Evolutionary conservation across 345 rosid genomes (phyloP).

Genomic region (Bretschneidera sinensis): DNA sequence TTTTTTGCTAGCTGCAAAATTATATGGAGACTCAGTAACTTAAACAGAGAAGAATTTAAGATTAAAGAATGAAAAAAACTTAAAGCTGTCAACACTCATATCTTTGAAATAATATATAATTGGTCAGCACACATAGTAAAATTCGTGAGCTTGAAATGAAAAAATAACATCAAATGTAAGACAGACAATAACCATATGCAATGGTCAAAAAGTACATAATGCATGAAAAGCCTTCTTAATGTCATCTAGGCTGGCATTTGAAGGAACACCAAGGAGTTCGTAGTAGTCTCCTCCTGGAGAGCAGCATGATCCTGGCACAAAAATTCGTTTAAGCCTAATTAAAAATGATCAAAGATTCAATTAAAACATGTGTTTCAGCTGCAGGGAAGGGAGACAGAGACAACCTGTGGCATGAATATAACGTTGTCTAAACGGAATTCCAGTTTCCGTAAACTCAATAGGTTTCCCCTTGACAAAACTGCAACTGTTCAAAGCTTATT

Average conservation of each 20-base stretch:
- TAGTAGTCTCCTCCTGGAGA: conserved; percentile 51
- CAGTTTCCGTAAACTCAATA: conserved; percentile 24
- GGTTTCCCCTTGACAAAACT: conserved; percentile 26
- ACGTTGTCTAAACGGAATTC: conserved; percentile 32
- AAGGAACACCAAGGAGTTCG: conserved; percentile 72
- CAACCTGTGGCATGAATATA: conserved; percentile 68
- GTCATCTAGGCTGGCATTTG: conserved; percentile 67
- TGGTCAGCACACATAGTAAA: too few relatives aligned
- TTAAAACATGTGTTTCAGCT: not conserved
- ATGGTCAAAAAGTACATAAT: conserved; percentile 28
- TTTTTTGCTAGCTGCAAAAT: conserved; percentile 83
- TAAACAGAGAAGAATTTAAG: not conserved
- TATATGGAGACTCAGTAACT: conserved; percentile 2
- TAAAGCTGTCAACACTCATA: too few relatives aligned
- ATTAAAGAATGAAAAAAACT: too few relatives aligned
- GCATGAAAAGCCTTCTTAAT: conserved; percentile 76
- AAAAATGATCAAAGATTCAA: not conserved
- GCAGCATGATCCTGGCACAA: conserved; percentile 38
- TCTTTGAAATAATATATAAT: too few relatives aligned
- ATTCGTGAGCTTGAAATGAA: too few relatives aligned
- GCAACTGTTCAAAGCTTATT: conserved; percentile 36
- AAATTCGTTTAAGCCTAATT: conserved; percentile 1
- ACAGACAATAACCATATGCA: not conserved
- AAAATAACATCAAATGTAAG: too few relatives aligned
- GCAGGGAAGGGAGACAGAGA: not conserved